Percentiles rank a stretch among this genome's conserved stretches.
phyloP scores from a whole-genome alignment of 345 rosid species.

The Syzygium aqueum region DNA sequence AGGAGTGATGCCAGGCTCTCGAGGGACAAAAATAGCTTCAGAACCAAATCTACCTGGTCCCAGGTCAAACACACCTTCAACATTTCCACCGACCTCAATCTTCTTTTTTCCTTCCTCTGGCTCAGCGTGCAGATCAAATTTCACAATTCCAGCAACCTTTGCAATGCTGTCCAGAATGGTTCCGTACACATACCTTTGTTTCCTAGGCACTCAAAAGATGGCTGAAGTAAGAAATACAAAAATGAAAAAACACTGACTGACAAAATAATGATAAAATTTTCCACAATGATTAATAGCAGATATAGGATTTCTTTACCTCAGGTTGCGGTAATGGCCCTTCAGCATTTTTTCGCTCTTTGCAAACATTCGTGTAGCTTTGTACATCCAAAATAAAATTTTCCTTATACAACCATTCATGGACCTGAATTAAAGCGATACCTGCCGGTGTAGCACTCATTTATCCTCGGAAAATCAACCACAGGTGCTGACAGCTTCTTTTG shows the following conservation, averaged over 20 bases:
- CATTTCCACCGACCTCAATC: conserved; percentile 89
- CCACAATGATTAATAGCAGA: too few species aligned
- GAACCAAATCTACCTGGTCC: conserved; percentile 89
- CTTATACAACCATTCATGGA: neutral
- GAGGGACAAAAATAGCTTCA: conserved; percentile 86
- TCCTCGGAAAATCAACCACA: conserved; percentile 84
- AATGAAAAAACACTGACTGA: neutral
- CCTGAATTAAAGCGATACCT: conserved; percentile 28
- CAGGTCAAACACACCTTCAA: conserved; percentile 71
- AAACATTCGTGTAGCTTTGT: neutral
- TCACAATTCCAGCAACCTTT: conserved; percentile 67
- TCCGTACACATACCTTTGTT: conserved; percentile 91
- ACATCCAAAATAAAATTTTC: neutral
- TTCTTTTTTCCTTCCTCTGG: conserved; percentile 52
- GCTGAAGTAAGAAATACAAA: neutral
- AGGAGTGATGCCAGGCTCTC: conserved; percentile 35
- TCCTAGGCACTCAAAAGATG: conserved; percentile 28
- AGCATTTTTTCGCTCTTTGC: neutral
- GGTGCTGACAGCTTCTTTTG: conserved; percentile 77
- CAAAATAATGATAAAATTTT: neutral
- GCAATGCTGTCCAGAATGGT: conserved; percentile 74
- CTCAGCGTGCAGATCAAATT: conserved; percentile 81
- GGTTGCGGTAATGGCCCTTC: neutral
- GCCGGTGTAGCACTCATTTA: conserved; percentile 78
- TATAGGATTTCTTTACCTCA: neutral